Conservation (phyloP, 345 rosid species). For the Gossypioides kirkii region DNA sequence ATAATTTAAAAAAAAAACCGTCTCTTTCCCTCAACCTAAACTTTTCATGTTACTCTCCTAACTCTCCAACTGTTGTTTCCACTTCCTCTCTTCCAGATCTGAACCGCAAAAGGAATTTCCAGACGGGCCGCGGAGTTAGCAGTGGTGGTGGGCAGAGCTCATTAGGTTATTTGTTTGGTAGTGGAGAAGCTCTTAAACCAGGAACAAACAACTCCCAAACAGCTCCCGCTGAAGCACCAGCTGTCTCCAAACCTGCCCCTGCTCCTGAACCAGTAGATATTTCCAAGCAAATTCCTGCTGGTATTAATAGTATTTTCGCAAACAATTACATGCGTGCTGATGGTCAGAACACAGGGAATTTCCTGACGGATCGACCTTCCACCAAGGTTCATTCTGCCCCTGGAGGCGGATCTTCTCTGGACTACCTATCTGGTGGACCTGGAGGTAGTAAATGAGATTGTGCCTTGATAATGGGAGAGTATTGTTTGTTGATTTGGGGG, state of each 20-base stretch:
- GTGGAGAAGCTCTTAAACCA: slow-evolving; percentile 66
- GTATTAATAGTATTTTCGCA: slow-evolving; percentile 47
- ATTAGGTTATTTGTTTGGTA: slow-evolving; percentile 71
- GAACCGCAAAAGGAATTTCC: neutral
- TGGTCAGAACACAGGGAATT: slow-evolving; percentile 82
- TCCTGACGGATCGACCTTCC: slow-evolving; percentile 58
- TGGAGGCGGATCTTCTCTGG: slow-evolving; percentile 45
- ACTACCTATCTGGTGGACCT: slow-evolving; percentile 33
- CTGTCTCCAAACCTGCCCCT: slow-evolving; percentile 34
- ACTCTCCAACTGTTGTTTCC: neutral
- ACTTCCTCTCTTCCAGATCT: slow-evolving; percentile 5
- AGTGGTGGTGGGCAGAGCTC: slow-evolving; percentile 89
- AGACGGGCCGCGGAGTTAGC: slow-evolving; percentile 80
- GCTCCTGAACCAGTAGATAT: slow-evolving; percentile 41
- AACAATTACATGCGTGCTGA: slow-evolving; percentile 77
- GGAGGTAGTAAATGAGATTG: slow-evolving; percentile 27
- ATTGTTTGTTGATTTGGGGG: slow-evolving; percentile 27
- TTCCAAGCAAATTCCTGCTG: slow-evolving; percentile 59
- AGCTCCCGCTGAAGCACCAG: slow-evolving; percentile 30
- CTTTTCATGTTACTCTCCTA: neutral
- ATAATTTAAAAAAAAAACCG: too few species aligned
- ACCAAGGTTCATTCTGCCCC: slow-evolving; percentile 51
- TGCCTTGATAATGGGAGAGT: slow-evolving; percentile 8
- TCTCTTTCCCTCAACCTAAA: too few species aligned
- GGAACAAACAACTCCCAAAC: slow-evolving; percentile 29